phyloP scores from a whole-genome alignment of 2,329 filamentous ascomycete species.

The Alternaria hordeiaustralica region DNA sequence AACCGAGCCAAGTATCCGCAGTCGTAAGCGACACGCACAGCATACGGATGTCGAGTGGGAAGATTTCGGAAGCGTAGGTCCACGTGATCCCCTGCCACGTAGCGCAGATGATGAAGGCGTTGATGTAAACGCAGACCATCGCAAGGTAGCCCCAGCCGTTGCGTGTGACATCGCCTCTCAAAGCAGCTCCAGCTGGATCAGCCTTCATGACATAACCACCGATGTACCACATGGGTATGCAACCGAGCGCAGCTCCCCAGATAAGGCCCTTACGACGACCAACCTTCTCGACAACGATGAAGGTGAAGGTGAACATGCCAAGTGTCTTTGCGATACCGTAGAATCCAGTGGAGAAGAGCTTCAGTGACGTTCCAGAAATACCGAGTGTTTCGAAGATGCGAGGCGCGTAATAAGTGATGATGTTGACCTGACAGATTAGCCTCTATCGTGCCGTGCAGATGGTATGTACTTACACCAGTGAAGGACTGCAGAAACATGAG shows the following conservation, averaged over 20 bases:
- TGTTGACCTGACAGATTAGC: slow-evolving; percentile 36
- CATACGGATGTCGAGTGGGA: slow-evolving; percentile 51
- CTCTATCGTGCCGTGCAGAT: background rate
- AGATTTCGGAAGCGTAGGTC: slow-evolving; percentile 59
- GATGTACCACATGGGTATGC: slow-evolving; percentile 59
- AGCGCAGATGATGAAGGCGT: slow-evolving; percentile 60
- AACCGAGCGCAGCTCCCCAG: slow-evolving; percentile 57
- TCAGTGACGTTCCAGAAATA: slow-evolving; percentile 51
- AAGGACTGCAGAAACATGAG: slow-evolving; percentile 50
- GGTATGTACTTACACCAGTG: slow-evolving; percentile 35
- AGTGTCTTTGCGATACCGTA: slow-evolving; percentile 54
- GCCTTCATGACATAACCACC: slow-evolving; percentile 62
- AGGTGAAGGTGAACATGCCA: slow-evolving; percentile 50
- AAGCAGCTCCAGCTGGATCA: slow-evolving; percentile 56
- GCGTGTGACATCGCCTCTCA: slow-evolving; percentile 51
- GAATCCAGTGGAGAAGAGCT: slow-evolving; percentile 59
- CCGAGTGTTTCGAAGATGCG: slow-evolving; percentile 53
- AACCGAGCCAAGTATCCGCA: slow-evolving; percentile 49
- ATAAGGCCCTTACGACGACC: slow-evolving; percentile 54
- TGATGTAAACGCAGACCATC: slow-evolving; percentile 63
- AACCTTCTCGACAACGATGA: slow-evolving; percentile 49
- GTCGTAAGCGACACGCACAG: slow-evolving; percentile 49
- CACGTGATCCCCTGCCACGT: slow-evolving; percentile 53
- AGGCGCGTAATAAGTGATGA: slow-evolving; percentile 48
- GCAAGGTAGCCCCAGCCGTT: slow-evolving; percentile 59